Evolutionary conservation across 495 filamentous ascomycete species (phyloP).

Genomic region (Penicillium lividum): DNA sequence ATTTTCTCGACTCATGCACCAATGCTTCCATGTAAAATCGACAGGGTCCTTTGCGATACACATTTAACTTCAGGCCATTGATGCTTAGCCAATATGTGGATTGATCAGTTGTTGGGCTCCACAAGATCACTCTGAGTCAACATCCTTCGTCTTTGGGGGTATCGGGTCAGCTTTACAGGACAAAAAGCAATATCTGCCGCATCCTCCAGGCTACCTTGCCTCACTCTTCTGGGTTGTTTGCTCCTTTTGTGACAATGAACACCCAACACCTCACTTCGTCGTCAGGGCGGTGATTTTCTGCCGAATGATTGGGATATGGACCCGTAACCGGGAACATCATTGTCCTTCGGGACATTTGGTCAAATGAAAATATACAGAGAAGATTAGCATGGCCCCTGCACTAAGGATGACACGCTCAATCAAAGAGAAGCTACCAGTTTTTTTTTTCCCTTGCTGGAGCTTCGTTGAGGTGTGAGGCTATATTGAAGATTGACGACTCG

Average conservation of each 20-base stretch:
- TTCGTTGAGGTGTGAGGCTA: conserved; percentile 20
- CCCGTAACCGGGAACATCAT: not conserved
- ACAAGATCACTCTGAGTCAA: not conserved
- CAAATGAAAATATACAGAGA: conserved; percentile 86
- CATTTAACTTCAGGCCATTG: not conserved
- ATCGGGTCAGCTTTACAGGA: not conserved
- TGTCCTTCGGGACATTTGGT: conserved; percentile 76
- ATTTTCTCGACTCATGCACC: not conserved
- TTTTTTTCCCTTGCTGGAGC: conserved; percentile 49
- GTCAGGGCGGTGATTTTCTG: too few relatives aligned
- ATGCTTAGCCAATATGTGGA: not conserved
- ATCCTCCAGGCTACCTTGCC: too few relatives aligned
- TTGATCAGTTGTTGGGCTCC: not conserved
- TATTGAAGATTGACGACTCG: not conserved
- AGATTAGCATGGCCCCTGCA: conserved; percentile 99
- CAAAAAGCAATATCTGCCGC: too few relatives aligned
- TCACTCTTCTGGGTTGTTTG: not conserved
- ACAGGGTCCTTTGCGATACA: not conserved
- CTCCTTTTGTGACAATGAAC: not conserved
- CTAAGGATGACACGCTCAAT: conserved; percentile 99
- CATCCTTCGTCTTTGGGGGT: too few relatives aligned
- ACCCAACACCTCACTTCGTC: too few relatives aligned
- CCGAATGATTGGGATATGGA: not conserved
- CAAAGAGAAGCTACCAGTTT: conserved; percentile 92
- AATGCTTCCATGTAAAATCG: not conserved